Conservation (phyloP, 768 basidiomycete genomes). For the Amanita polypyramis region DNA sequence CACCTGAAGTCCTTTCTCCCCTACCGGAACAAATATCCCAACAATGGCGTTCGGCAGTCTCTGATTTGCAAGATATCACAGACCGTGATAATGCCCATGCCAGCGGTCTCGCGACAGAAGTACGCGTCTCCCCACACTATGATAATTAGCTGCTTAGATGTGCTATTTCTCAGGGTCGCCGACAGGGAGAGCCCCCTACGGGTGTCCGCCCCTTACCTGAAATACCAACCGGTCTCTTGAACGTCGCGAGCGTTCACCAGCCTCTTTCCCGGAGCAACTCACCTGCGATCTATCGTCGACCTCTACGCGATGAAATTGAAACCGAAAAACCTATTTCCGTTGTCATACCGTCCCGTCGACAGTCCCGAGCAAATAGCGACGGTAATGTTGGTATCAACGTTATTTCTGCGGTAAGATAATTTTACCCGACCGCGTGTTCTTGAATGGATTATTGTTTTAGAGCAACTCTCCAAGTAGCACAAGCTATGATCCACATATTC, state of each 20-base stretch:
- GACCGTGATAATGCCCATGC: background rate
- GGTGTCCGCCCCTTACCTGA: background rate
- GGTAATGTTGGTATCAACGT: constrained; percentile 28
- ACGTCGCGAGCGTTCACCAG: background rate
- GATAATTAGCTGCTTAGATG: background rate
- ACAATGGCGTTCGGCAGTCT: constrained; percentile 22
- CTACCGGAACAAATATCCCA: constrained; percentile 20
- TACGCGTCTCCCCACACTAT: background rate
- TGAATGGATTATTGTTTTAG: constrained; percentile 15
- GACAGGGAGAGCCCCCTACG: background rate
- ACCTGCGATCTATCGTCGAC: constrained; percentile 1
- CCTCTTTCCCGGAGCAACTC: background rate
- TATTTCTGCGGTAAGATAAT: constrained; percentile 33
- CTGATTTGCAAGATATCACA: constrained; percentile 11
- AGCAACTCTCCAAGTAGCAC: constrained; percentile 22
- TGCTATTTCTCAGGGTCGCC: background rate
- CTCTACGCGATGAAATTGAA: constrained; percentile 3
- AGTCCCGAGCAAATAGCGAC: constrained; percentile 18
- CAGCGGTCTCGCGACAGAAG: background rate
- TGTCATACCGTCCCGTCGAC: background rate
- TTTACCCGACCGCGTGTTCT: background rate
- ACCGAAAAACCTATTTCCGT: background rate
- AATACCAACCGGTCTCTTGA: background rate
- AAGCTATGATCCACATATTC: background rate
- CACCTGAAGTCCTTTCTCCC: background rate